Evolutionary conservation across 148 eudicot genomes (phyloP).

Genomic region (Chenopodium suecicum): DNA sequence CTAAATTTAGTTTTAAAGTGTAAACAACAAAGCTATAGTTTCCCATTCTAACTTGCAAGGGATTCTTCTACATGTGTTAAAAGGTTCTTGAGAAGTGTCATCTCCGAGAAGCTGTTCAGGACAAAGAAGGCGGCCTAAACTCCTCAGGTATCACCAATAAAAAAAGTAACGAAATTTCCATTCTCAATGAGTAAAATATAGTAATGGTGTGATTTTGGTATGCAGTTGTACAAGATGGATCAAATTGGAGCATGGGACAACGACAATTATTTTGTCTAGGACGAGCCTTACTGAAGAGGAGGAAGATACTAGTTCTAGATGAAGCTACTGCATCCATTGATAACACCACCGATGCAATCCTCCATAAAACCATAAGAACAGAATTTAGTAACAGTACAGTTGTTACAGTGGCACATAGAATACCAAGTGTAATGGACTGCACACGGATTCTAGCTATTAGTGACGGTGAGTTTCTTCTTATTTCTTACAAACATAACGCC

Average conservation of each 20-base stretch:
- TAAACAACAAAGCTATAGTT: too few relatives aligned
- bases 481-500: neutral
- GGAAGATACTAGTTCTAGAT: constrained; percentile 54
- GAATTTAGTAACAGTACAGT: constrained; percentile 53
- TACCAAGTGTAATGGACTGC: constrained; percentile 64
- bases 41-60: neutral
- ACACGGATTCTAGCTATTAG: constrained; percentile 48
- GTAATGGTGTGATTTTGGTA: neutral
- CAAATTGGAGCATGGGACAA: constrained; percentile 74
- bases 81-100: constrained; percentile 60
- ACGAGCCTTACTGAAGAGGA: constrained; percentile 48
- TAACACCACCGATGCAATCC: constrained; percentile 48
- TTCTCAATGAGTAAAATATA: neutral
- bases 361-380: constrained; percentile 51
- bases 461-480: constrained; percentile 34
- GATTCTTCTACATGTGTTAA: neutral
- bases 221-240: constrained; percentile 58
- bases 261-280: constrained; percentile 58
- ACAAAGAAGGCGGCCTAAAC: constrained; percentile 47
- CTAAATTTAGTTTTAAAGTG: neutral
- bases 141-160: constrained; percentile 39
- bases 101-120: constrained; percentile 42
- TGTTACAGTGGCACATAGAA: constrained; percentile 61
- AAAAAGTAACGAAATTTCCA: neutral
- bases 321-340: constrained; percentile 76